These are phyloP conservation scores for Talaromyces nanjingensis DNA, from an alignment of 495 filamentous ascomycete species.

Conservation along the genomic window DNA sequence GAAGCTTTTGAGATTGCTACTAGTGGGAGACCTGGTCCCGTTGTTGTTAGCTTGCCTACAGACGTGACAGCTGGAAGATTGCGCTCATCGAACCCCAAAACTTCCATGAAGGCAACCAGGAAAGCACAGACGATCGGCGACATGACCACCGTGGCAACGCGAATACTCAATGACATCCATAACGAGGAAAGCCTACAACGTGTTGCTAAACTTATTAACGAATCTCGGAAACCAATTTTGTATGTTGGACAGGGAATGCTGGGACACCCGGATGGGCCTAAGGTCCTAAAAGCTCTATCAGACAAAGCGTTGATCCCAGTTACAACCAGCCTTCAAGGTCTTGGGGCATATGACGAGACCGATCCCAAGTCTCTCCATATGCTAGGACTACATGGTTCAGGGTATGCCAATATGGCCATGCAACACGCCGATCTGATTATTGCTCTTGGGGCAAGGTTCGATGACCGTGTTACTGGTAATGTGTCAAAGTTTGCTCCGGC, in stretches of 20 bases:
- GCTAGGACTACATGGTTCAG: conserved; percentile 60
- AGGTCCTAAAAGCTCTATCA: conserved; percentile 45
- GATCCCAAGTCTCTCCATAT: conserved; percentile 52
- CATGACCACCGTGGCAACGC: no score
- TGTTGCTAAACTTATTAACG: conserved; percentile 48
- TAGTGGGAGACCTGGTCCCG: conserved; percentile 49
- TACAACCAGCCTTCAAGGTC: conserved; percentile 57
- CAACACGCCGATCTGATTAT: conserved; percentile 58
- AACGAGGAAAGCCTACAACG: conserved; percentile 37
- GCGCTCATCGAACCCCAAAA: no score
- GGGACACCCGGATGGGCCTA: conserved; percentile 41
- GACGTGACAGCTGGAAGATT: conserved; percentile 35
- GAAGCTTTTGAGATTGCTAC: conserved; percentile 58
- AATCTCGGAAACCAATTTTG: conserved; percentile 50
- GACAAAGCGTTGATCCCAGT: conserved; percentile 55
- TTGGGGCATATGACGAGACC: conserved; percentile 55
- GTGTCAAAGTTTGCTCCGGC: no score
- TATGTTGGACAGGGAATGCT: conserved; percentile 54
- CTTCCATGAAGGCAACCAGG: no score
- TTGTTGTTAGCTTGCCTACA: conserved; percentile 54
- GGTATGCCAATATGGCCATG: conserved; percentile 58
- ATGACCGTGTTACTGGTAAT: no score
- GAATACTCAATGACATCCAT: conserved; percentile 35
- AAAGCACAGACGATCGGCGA: no score
- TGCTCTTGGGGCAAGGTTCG: conserved; percentile 45